Evolutionary conservation across 2,329 filamentous ascomycete genomes (phyloP).

Genomic region (Diaporthe sp.): DNA sequence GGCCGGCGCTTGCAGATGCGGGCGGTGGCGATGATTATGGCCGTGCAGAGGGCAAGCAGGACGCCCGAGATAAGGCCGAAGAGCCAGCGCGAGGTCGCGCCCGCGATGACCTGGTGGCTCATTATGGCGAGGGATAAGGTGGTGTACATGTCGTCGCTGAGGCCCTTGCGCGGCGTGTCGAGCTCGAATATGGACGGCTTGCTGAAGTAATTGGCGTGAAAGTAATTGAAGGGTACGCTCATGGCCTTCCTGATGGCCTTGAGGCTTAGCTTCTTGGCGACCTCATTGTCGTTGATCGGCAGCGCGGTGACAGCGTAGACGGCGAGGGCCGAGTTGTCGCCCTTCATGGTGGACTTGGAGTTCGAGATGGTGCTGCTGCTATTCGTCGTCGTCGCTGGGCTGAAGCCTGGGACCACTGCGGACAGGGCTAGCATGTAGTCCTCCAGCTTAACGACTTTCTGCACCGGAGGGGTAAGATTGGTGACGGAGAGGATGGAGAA

Average conservation of each 20-base stretch:
- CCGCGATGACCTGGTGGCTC: constrained; percentile 36
- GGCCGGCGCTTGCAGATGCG: constrained; percentile 21
- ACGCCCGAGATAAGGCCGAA: constrained; percentile 24
- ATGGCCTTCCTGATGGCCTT: constrained; percentile 31
- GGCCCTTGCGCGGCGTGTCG: background rate
- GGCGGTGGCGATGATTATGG: constrained; percentile 18
- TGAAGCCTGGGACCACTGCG: constrained; percentile 29
- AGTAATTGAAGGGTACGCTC: constrained; percentile 32
- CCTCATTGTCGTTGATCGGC: constrained; percentile 33
- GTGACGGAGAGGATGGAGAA: constrained; percentile 34
- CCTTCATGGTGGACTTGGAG: constrained; percentile 11
- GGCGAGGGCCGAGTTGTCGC: constrained; percentile 33
- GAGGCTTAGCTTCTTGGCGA: constrained; percentile 22
- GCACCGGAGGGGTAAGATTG: constrained; percentile 10
- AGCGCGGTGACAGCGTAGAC: constrained; percentile 35
- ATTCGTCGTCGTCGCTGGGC: background rate
- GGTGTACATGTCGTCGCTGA: constrained; percentile 29
- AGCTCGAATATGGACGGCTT: constrained; percentile 23
- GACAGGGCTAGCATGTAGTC: constrained; percentile 32
- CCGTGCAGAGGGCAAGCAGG: constrained; percentile 14
- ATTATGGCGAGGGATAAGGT: constrained; percentile 18
- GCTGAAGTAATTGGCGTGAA: constrained; percentile 32
- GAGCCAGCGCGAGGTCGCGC: constrained; percentile 8
- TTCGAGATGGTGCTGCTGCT: background rate
- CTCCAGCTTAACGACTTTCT: constrained; percentile 4